phyloP scores from a whole-genome alignment of 1,284 basidiomycete genomes.

The Leucoagaricus sp. region DNA sequence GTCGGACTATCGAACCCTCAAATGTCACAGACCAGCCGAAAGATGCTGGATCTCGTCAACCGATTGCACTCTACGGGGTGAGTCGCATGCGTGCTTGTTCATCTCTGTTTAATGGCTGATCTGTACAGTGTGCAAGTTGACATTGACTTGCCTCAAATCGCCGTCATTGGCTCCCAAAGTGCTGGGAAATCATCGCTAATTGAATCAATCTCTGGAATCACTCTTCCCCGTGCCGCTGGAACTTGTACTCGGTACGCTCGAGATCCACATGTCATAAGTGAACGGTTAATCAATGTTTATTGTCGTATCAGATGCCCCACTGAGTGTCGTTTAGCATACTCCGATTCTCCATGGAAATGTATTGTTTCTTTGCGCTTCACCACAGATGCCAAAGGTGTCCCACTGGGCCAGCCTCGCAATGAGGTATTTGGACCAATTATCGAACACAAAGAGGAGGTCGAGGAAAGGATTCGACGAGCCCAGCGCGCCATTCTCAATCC shows the following conservation, averaged over 20 bases:
- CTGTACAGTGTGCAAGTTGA: constrained; percentile 55
- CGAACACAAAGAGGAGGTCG: constrained; percentile 51
- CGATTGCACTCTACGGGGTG: constrained; percentile 60
- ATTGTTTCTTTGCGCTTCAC: constrained; percentile 55
- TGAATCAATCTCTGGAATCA: constrained; percentile 75
- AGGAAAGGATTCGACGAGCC: constrained; percentile 66
- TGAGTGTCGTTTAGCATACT: constrained; percentile 59
- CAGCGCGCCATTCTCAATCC: constrained; percentile 76
- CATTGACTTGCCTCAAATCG: constrained; percentile 70
- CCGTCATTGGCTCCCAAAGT: constrained; percentile 67
- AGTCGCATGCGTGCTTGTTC: neutral
- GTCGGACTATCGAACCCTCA: constrained; percentile 49
- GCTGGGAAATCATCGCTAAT: constrained; percentile 77
- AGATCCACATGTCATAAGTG: neutral
- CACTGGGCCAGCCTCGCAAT: constrained; percentile 40
- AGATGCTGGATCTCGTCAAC: constrained; percentile 54
- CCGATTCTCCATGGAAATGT: constrained; percentile 57
- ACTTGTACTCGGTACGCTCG: constrained; percentile 64
- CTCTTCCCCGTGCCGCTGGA: constrained; percentile 58
- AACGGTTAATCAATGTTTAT: neutral
- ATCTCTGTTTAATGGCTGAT: neutral
- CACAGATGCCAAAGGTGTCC: constrained; percentile 45
- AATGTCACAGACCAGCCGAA: constrained; percentile 37
- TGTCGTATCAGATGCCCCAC: constrained; percentile 60
- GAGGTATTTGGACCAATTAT: constrained; percentile 57